These are phyloP conservation scores for Selaginella moellendorffii DNA, from an alignment of 75 land plant genomes.

Conservation along the genomic window DNA sequence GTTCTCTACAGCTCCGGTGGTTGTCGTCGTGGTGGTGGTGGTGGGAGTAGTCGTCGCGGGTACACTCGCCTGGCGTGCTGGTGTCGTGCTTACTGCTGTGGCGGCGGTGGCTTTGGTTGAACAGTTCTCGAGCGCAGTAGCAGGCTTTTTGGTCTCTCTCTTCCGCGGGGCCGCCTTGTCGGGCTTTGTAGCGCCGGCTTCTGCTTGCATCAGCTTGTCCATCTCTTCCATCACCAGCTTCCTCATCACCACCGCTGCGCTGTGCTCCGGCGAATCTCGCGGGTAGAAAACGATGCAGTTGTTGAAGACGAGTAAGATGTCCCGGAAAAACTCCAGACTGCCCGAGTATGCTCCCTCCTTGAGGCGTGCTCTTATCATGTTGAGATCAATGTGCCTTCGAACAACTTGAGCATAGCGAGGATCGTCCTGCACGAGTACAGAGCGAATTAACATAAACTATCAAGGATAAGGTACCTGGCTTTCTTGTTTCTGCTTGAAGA, in stretches of 20 bases:
- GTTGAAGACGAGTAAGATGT: slow-evolving; percentile 52
- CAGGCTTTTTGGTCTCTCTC: slow-evolving; percentile 7
- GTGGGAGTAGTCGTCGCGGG: neutral
- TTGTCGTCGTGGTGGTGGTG: neutral
- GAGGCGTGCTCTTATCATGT: slow-evolving; percentile 32
- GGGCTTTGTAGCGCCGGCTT: slow-evolving; percentile 8
- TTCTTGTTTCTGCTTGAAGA: slow-evolving; percentile 50
- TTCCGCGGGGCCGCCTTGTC: neutral
- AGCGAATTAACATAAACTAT: neutral
- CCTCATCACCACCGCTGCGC: slow-evolving; percentile 34
- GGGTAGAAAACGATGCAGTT: slow-evolving; percentile 50
- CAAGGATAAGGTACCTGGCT: slow-evolving; percentile 54
- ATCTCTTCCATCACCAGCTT: slow-evolving; percentile 31
- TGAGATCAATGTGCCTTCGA: slow-evolving; percentile 56
- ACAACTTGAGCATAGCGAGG: slow-evolving; percentile 30
- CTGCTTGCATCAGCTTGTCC: slow-evolving; percentile 15
- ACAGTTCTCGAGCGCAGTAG: slow-evolving; percentile 1
- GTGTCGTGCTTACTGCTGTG: slow-evolving; percentile 22
- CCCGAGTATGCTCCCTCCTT: slow-evolving; percentile 35
- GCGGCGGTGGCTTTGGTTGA: slow-evolving; percentile 11
- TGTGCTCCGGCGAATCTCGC: slow-evolving; percentile 27
- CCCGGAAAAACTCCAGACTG: slow-evolving; percentile 40
- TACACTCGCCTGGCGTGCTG: neutral
- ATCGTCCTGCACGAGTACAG: slow-evolving; percentile 12
- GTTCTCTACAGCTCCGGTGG: neutral